Base-by-base conservation (phyloP, 2,329 filamentous ascomycete species). In the Talaromyces amestolkiae region DNA sequence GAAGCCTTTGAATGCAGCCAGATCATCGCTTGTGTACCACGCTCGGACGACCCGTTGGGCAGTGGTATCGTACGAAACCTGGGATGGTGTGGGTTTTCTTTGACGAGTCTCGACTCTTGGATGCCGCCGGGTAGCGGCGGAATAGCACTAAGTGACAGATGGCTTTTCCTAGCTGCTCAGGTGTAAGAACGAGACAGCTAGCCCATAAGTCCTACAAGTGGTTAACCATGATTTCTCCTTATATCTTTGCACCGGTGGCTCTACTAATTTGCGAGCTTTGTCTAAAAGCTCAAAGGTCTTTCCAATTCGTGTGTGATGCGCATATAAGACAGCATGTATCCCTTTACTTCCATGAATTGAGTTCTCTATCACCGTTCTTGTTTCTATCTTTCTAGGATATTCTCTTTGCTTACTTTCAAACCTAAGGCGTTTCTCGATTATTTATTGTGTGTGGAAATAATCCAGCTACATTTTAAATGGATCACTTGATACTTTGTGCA, bases 141-240 rank as follows among this genome's bases (percentile, higher is more conserved):
- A 56, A 86, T 91, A 68, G 84, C 89, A 62, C 87, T 90, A 60
- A 96, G 92, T 80, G 81, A 88, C 61, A 84, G 84, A 72, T 97
- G 93, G 93, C 78, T 97, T 66, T 92, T 96, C 76, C 87, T 97
- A 83, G 88, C 89, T 68, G 95, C 96, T 88, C 93, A 97, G 76
- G 82, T 94, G 66, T 96, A 85, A 70, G 59, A 43, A 35, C 51
- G n/a, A 51, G 47, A n/a, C 47, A 54, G 27, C 33, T 39, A 43
- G 17, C 9, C 31, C n/a, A 58, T 19, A 10, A 53, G 45, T 22
- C 53, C 47, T 31, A 43, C 59, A 35, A 33, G 15, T 19, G 35
- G 19, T 22, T 41, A 17, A 13, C 15, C 33, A 15, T 51, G 43
- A 53, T 54, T 24, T 37, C 33, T 61, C 19, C 10, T 27, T 41